Percentiles rank a stretch among this genome's conserved stretches.
Conservation (phyloP, 73 alveolate species). For the Uronychia setigera region DNA sequence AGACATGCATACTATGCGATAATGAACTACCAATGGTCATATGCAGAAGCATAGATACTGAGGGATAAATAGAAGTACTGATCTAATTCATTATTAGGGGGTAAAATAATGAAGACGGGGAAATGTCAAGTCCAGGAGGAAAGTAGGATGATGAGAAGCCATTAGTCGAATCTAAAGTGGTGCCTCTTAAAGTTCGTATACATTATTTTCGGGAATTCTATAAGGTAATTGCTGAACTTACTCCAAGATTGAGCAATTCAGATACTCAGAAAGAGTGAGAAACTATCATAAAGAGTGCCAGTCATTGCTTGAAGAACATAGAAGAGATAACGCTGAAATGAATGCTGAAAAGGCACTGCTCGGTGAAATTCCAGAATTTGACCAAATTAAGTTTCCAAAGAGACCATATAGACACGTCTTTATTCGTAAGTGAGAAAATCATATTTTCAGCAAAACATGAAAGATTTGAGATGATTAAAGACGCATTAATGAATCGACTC, state of each 20-base stretch:
- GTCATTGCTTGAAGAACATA: neutral
- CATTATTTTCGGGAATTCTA: neutral
- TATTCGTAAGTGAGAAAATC: neutral
- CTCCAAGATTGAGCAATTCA: neutral
- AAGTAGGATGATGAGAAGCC: too few relatives aligned
- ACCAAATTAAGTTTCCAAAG: neutral
- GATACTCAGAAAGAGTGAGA: neutral
- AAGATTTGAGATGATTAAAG: neutral
- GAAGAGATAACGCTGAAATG: neutral
- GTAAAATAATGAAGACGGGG: too few relatives aligned
- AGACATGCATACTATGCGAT: neutral
- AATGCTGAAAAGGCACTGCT: neutral
- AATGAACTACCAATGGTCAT: constrained; percentile 13
- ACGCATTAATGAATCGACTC: neutral
- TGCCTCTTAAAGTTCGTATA: neutral
- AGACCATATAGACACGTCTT: neutral
- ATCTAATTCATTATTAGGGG: too few relatives aligned
- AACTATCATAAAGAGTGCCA: neutral
- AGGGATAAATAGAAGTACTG: neutral
- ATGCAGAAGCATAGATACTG: neutral
- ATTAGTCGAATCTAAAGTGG: neutral
- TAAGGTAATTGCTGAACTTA: neutral
- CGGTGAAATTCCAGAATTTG: neutral
- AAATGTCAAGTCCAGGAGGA: too few relatives aligned
- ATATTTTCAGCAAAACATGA: neutral